These are phyloP conservation scores for Postia placenta DNA, from an alignment of 768 basidiomycete species.

Conservation along the genomic window DNA sequence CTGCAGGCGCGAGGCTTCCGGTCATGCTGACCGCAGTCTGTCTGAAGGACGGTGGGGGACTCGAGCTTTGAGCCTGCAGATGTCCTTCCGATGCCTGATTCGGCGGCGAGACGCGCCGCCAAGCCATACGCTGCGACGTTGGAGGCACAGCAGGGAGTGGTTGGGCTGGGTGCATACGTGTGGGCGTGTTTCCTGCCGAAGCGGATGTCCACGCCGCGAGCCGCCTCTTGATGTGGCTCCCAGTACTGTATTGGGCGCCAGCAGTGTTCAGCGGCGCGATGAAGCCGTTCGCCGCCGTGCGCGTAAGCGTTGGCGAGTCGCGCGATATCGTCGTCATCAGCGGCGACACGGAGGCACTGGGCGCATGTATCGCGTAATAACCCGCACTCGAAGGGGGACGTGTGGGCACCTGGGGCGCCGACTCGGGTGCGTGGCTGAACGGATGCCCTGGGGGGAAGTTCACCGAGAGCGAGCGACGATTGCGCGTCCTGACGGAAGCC, in stretches of 20 bases:
- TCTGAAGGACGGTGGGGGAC: slow-evolving; percentile 31
- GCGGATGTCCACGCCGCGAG: slow-evolving; percentile 40
- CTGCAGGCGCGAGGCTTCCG: slow-evolving; percentile 60
- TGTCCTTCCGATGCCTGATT: background rate
- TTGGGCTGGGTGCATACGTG: slow-evolving; percentile 19
- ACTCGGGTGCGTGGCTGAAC: slow-evolving; percentile 19
- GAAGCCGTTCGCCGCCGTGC: slow-evolving; percentile 36
- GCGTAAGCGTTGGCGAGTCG: slow-evolving; percentile 37
- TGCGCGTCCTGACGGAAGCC: slow-evolving; percentile 39
- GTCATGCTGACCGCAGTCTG: slow-evolving; percentile 75
- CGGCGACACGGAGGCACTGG: slow-evolving; percentile 3
- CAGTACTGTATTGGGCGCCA: slow-evolving; percentile 26
- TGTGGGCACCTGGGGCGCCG: background rate
- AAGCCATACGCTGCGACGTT: slow-evolving; percentile 13
- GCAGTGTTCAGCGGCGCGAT: slow-evolving; percentile 31
- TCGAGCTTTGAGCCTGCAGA: background rate
- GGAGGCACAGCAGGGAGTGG: slow-evolving; percentile 25
- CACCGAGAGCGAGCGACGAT: slow-evolving; percentile 63
- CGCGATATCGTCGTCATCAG: slow-evolving; percentile 15
- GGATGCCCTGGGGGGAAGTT: slow-evolving; percentile 32
- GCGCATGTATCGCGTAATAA: slow-evolving; percentile 1
- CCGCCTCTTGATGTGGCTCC: slow-evolving; percentile 40
- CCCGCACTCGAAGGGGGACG: slow-evolving; percentile 1
- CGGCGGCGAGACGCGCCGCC: slow-evolving; percentile 7
- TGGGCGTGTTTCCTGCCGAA: slow-evolving; percentile 15